Evolutionary conservation across 345 rosid species (phyloP), one percentile per base, ranked within the genome.

Genomic region (Pugionium cornutum): DNA sequence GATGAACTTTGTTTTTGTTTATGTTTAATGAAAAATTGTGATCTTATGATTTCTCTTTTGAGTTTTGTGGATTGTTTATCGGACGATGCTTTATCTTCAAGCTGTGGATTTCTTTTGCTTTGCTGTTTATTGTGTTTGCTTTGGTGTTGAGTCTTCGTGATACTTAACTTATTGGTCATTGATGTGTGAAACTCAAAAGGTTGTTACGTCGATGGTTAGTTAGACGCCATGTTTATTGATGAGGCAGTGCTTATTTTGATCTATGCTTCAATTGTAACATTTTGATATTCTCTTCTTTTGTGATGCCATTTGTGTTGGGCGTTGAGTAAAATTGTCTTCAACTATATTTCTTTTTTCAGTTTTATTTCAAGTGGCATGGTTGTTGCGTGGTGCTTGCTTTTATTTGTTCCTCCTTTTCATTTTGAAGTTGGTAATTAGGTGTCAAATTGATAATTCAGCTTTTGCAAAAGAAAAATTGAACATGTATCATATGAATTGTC

Each of bases 71-170:
- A n/a, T 63, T 61, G 42, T 52, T 44, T 53, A 9, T 53, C 30
- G 46, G 69, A 53, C 60, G 44, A 64, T 48, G 65, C 76, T 64
- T 72, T 57, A 41, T 9, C 66, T 64, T 72, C 4, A 71, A 71
- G 70, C 64, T 64, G 65, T 41, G 43, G 60, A 3, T 64, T 48
- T 64, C 40, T 34, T 56, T 54, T 31, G 7, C 9, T 40, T 37
- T 52, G 52, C 30, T 55, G 64, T 69, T 50, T 4, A 1, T 9
- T 60, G 33, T 69, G 35, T 64, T 72, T 57, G 59, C 60, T 72
- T 18, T 65, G 26, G 28, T 66, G 7, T 51, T 65, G 67, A 7
- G 36, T 53, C 27, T 49, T 64, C 58, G 43, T 57, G 60, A 65
- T 50, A 57, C 59, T 64, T 49, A 56, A 42, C 59, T 64, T 71